These are phyloP conservation scores for Globisporangium recalcitrans DNA, from an alignment of 352 stramenopile genomes.

Conservation along the genomic window DNA sequence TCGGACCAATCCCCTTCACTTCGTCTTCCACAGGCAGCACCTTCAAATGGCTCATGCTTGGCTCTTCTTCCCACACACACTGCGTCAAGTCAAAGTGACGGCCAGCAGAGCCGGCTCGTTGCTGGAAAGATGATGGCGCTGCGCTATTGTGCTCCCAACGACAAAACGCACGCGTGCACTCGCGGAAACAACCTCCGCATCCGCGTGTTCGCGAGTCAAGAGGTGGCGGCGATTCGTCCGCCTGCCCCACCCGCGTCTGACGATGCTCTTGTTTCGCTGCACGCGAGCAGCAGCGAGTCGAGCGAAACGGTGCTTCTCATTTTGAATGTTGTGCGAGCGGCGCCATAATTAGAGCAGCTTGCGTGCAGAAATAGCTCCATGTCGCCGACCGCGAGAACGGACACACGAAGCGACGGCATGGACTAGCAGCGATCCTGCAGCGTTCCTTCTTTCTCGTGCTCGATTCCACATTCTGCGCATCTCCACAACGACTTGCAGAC, in stretches of 20 bases:
- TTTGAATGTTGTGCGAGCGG: not conserved
- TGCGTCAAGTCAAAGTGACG: not conserved
- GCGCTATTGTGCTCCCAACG: not conserved
- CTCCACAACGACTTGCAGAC: not conserved
- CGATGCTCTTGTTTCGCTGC: not conserved
- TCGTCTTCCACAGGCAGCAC: conserved; percentile 17
- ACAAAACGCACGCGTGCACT: not conserved
- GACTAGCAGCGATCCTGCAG: no score
- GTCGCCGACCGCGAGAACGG: not conserved
- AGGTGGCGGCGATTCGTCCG: not conserved
- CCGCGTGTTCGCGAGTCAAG: not conserved
- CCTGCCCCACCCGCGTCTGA: not conserved
- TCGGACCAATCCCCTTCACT: conserved; percentile 1
- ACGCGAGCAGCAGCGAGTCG: not conserved
- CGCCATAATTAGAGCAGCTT: not conserved
- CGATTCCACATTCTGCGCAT: not conserved
- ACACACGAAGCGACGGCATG: not conserved
- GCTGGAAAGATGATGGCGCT: not conserved
- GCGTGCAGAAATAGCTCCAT: not conserved
- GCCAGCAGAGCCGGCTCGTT: not conserved
- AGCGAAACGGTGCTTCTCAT: not conserved
- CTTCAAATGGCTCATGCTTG: conserved; percentile 14
- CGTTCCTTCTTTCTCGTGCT: no score
- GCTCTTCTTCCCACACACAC: not conserved
- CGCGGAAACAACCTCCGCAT: not conserved